Evolutionary conservation across 1,284 basidiomycete species (phyloP), one percentile per base, ranked within the genome.

Genomic region (Pascua guehoae): DNA sequence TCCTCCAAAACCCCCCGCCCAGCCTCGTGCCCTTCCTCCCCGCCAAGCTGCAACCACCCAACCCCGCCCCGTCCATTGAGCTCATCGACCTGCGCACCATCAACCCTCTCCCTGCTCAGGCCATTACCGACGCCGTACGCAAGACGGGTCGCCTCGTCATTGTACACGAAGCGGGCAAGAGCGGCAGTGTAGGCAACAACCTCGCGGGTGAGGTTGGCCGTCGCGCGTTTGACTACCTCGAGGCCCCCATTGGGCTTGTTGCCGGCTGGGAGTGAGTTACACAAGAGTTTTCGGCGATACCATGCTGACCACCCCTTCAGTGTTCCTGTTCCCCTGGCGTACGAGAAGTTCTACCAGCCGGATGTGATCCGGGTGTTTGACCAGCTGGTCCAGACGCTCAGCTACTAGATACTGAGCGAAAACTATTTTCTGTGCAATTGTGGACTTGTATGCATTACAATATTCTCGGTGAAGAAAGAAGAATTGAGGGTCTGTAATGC

Each of bases 11-110:
- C 57, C 92, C 94, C 0, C 84, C 88, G 0, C 73, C 82, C 5
- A 75, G 81, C 15, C 78, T 96, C n/a, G 83, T 84, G 36, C 73
- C 80, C 10, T 83, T 88, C 63, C 79, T 96, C 15, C 91, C 92
- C 0, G 61, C 77, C 9, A 81, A 83, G 8, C 63, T 91, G n/a
- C 85, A 88, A 12, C 78, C 77, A 0, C 87, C 90, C 4, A 86
- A 85, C 52, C 65, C 70, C 1, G 63, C 70, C 4, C 72, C 73
- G 0, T 69, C 69, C 56, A 79, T 97, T 53, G 91, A 97, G 75
- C 80, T 97, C 5, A 93, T 97, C 63, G 93, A 97, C 76, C 75
- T 97, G 58, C 83, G 92, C 18, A 91, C 91, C 0, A 87, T 97
- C 64, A 78, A 94, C 37, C 93, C 93, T 0, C 91, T 91, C 86